Evolutionary conservation across 768 basidiomycete species (phyloP).

Genomic region (Aureoboletus auriporus): DNA sequence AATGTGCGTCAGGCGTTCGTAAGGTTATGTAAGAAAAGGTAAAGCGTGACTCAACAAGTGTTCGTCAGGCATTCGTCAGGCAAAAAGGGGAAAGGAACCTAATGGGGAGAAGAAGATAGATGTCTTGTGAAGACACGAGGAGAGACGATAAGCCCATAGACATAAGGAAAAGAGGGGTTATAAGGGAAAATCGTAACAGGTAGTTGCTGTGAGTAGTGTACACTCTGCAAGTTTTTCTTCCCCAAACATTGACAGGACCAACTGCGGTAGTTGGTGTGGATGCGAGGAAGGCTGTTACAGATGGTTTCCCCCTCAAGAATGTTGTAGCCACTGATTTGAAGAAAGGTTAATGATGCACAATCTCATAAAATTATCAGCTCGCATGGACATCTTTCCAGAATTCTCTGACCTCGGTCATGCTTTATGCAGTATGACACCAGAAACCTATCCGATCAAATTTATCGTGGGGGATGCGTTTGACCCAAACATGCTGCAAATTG

Average conservation of each 20-base stretch:
- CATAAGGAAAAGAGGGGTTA: no score
- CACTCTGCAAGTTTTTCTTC: neutral
- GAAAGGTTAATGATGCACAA: slow-evolving; percentile 23
- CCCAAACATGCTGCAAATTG: no score
- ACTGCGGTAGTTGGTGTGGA: slow-evolving; percentile 27
- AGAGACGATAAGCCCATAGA: no score
- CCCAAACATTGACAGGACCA: neutral
- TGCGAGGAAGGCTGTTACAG: slow-evolving; percentile 35
- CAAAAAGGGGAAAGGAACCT: no score
- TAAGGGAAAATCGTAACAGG: no score
- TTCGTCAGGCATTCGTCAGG: no score
- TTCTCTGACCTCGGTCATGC: slow-evolving; percentile 60
- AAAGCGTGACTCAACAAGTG: no score
- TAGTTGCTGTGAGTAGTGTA: slow-evolving; percentile 37
- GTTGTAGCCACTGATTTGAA: slow-evolving; percentile 37
- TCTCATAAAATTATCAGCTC: neutral
- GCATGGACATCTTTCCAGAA: slow-evolving; percentile 29
- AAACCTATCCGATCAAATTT: slow-evolving; percentile 49
- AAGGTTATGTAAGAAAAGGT: no score
- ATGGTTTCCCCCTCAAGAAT: slow-evolving; percentile 40
- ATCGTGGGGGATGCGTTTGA: slow-evolving; percentile 50
- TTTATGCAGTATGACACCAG: slow-evolving; percentile 53
- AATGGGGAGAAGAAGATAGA: no score
- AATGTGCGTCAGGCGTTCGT: no score
- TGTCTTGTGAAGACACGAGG: no score